Evolutionary conservation across 2,329 filamentous ascomycete species (phyloP), one percentile per base, ranked within the genome.

Genomic region (Fusarium sp.): DNA sequence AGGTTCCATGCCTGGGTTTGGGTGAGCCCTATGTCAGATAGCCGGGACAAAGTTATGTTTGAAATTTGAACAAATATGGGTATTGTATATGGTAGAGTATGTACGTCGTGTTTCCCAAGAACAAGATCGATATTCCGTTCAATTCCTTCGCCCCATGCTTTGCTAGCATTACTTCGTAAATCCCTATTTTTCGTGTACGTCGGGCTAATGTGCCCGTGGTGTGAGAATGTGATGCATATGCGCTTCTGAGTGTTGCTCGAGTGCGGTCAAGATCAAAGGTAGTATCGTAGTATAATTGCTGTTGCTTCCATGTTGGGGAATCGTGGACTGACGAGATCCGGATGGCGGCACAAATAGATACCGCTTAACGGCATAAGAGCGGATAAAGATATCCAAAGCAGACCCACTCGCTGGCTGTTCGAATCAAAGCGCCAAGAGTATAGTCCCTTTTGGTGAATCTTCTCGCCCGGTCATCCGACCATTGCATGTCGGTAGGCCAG

Each of bases 61-160:
- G 38, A 53, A 36, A 67, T 69, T 67, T 68, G 20, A 67, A 63
- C 31, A 64, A 68, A 59, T 71, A 64, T 68, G 64, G 68, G 64
- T 71, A 69, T 66, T 71, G 55, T 68, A 51, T 69, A 66, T 71
- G 42, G 51, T 36, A 71, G 50, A 55, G 67, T 71, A 66, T 70
- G 40, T 69, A 69, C 58, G 51, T 45, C 22, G n/a, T 38, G 44
- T 53, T 59, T 49, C 49, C 56, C 31, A 42, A 49, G 15, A 63
- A 52, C 51, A 62, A 66, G 56, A 54, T 58, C 10, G 11, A 44
- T 63, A 46, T 62, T 52, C 40, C 50, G 34, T 63, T 43, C 46
- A 22, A n/a, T 44, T 57, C 36, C 42, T 39, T 56, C 31, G 13
- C 52, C 45, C 45, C 39, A 42, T 66, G 28, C 46, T 46, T 36